Evolutionary conservation across 805 yeast species (phyloP).

Genomic region (Starmerella floris): DNA sequence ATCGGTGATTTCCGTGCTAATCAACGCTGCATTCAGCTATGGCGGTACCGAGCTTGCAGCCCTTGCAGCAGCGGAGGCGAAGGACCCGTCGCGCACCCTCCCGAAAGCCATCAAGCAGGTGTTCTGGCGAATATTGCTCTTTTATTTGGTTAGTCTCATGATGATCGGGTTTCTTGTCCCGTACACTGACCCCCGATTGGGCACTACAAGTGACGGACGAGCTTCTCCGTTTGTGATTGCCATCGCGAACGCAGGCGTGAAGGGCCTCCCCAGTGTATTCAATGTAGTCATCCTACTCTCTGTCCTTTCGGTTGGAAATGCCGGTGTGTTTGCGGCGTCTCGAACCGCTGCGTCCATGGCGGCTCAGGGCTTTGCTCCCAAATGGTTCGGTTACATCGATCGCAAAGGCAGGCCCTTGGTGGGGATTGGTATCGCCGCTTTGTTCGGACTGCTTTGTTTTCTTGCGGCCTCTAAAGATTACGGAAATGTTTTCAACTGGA

Average conservation of each 20-base stretch:
- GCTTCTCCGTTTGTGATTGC: slow-evolving; percentile 71
- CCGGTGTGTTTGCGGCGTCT: slow-evolving; percentile 55
- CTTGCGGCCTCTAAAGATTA: slow-evolving; percentile 47
- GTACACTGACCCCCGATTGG: slow-evolving; percentile 38
- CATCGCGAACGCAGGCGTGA: slow-evolving; percentile 49
- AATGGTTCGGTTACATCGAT: slow-evolving; percentile 47
- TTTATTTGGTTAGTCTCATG: slow-evolving; percentile 47
- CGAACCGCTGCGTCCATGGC: slow-evolving; percentile 55
- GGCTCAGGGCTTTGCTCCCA: slow-evolving; percentile 51
- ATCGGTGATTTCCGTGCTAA: slow-evolving; percentile 49
- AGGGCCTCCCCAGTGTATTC: slow-evolving; percentile 53
- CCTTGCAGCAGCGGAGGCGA: slow-evolving; percentile 63
- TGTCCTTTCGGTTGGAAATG: slow-evolving; percentile 60
- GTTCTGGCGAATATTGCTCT: slow-evolving; percentile 65
- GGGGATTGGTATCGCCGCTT: slow-evolving; percentile 39
- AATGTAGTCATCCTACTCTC: slow-evolving; percentile 57
- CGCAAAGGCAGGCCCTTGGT: slow-evolving; percentile 64
- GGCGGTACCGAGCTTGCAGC: slow-evolving; percentile 66
- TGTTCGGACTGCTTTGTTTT: slow-evolving; percentile 45
- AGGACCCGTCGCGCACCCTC: slow-evolving; percentile 49
- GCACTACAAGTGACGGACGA: slow-evolving; percentile 41
- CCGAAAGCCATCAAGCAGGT: slow-evolving; percentile 69
- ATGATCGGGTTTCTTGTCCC: slow-evolving; percentile 59
- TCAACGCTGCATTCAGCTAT: slow-evolving; percentile 54
- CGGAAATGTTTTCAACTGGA: slow-evolving; percentile 48